Evolutionary conservation across 306 rosid genomes (phyloP).

Genomic region (Macrotyloma uniflorum): DNA sequence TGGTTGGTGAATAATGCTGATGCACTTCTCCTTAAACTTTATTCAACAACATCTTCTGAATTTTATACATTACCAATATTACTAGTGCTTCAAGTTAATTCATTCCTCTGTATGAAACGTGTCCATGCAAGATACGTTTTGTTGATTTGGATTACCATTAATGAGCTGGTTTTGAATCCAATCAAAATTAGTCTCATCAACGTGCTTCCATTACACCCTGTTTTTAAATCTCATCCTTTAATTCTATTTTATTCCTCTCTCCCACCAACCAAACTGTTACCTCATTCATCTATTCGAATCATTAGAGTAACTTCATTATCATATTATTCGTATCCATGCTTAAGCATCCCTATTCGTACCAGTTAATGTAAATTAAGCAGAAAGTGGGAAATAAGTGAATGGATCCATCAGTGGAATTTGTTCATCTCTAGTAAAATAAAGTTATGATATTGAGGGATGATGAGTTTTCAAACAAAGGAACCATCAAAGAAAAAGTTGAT

Average conservation of each 20-base stretch:
- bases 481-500: background rate
- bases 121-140: too few relatives aligned
- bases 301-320: background rate
- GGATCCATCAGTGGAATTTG: background rate
- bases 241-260: conserved; percentile 30
- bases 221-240: conserved; percentile 20
- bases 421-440: background rate
- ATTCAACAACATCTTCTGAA: too few relatives aligned
- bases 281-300: conserved; percentile 13
- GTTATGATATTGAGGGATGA: background rate
- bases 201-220: conserved; percentile 33
- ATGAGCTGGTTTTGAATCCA: conserved; percentile 37
- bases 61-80: too few relatives aligned
- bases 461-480: background rate
- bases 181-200: conserved; percentile 8
- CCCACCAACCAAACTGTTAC: conserved; percentile 21
- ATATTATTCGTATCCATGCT: background rate
- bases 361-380: background rate
- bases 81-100: too few relatives aligned
- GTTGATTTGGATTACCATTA: conserved; percentile 3
- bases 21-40: background rate
- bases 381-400: background rate
- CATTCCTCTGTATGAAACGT: too few relatives aligned
- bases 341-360: background rate
- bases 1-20: background rate